phyloP scores from a whole-genome alignment of 768 basidiomycete species.

The Phanerodontia chrysosporium region DNA sequence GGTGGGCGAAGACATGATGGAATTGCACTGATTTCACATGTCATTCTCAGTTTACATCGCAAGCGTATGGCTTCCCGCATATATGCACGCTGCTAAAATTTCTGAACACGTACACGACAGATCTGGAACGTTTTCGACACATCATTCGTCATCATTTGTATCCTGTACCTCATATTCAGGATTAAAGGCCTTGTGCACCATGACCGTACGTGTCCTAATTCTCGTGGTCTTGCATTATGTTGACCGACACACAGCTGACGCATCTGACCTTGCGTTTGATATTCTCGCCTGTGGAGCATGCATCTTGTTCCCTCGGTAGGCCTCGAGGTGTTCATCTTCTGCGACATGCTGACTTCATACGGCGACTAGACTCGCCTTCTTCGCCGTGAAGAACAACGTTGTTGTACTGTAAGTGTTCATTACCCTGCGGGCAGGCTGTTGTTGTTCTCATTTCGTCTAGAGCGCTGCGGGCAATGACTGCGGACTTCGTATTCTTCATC shows the following conservation, averaged over 20 bases:
- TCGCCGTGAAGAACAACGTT: conserved; percentile 73
- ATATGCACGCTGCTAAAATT: not conserved
- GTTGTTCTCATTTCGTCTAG: conserved; percentile 31
- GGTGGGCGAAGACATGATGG: not conserved
- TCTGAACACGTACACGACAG: conserved; percentile 32
- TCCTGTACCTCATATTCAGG: conserved; percentile 63
- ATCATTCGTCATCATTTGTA: conserved; percentile 63
- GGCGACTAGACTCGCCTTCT: conserved; percentile 62
- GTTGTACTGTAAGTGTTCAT: conserved; percentile 59
- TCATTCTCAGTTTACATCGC: conserved; percentile 71
- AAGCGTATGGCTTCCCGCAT: conserved; percentile 44
- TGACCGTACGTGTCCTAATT: conserved; percentile 39
- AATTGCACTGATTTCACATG: not conserved
- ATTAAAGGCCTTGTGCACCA: conserved; percentile 52
- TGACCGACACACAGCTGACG: conserved; percentile 27
- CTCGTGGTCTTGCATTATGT: conserved; percentile 3
- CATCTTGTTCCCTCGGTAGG: conserved; percentile 72
- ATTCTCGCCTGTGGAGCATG: conserved; percentile 82
- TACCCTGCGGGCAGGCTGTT: not conserved
- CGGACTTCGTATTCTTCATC: conserved; percentile 77
- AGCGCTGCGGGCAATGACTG: conserved; percentile 77
- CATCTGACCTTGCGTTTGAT: conserved; percentile 73
- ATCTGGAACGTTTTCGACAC: conserved; percentile 92
- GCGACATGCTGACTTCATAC: not conserved
- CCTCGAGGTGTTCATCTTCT: not conserved